phyloP scores from a whole-genome alignment of 495 filamentous ascomycete species.

The Penicillium turbatum region DNA sequence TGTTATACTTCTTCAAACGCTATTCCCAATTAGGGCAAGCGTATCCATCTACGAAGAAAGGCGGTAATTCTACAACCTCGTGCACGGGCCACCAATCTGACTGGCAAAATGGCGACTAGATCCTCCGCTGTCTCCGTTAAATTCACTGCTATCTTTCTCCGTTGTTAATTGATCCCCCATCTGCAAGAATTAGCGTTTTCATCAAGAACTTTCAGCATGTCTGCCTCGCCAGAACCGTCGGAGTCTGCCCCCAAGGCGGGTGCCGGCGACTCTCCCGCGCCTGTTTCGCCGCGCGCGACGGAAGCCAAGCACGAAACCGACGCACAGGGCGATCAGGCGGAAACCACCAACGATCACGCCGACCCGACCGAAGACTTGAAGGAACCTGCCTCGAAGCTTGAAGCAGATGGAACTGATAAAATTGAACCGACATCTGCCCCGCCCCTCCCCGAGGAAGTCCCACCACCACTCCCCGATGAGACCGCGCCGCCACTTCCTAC shows the following conservation, averaged over 20 bases:
- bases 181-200: not conserved
- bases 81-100: not conserved
- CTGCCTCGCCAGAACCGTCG: slow-evolving; percentile 3
- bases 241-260: not conserved
- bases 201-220: slow-evolving; percentile 13
- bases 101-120: not conserved
- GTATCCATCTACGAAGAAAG: not conserved
- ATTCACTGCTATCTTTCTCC: not conserved
- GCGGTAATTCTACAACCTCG: not conserved
- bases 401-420: slow-evolving; percentile 12
- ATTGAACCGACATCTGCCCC: slow-evolving; percentile 33
- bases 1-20: too few species aligned
- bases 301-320: slow-evolving; percentile 12
- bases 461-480: slow-evolving; percentile 50
- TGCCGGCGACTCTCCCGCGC: not conserved
- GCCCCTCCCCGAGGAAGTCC: slow-evolving; percentile 49
- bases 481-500: slow-evolving; percentile 47
- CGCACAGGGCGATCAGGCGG: slow-evolving; percentile 2
- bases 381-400: slow-evolving; percentile 13
- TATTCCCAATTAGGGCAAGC: not conserved
- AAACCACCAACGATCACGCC: slow-evolving; percentile 8
- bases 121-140: not conserved
- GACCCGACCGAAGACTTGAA: slow-evolving; percentile 10
- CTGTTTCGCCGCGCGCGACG: slow-evolving; percentile 3
- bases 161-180: not conserved